Evolutionary conservation across 345 rosid genomes (phyloP).

Genomic region (Odontarrhena argentea): DNA sequence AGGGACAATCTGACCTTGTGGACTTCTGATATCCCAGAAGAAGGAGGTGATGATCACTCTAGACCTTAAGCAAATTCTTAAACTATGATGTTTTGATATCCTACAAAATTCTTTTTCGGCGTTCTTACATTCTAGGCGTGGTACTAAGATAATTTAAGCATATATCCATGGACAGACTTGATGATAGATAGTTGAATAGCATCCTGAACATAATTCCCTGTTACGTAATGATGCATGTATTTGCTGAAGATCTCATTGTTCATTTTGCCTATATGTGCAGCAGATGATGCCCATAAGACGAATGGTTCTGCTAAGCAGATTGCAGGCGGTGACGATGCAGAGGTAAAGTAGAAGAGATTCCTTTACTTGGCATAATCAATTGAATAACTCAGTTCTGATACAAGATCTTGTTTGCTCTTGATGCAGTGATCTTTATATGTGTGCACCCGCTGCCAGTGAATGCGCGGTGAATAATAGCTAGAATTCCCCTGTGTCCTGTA

Average conservation of each 20-base stretch:
- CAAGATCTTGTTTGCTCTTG: constrained; percentile 20
- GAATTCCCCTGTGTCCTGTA: constrained; percentile 31
- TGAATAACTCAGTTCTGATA: constrained; percentile 3
- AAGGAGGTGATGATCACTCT: constrained; percentile 53
- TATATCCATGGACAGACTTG: constrained; percentile 9
- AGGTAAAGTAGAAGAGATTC: constrained; percentile 34
- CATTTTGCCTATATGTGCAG: constrained; percentile 23
- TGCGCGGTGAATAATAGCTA: constrained; percentile 41
- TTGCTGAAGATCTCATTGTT: neutral
- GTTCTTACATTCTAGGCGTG: neutral
- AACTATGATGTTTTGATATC: constrained; percentile 7
- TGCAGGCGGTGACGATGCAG: constrained; percentile 45
- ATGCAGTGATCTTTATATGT: constrained; percentile 33
- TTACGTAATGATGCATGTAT: neutral
- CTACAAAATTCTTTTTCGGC: neutral
- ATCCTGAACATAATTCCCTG: neutral
- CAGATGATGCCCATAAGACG: constrained; percentile 54
- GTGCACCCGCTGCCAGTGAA: constrained; percentile 32
- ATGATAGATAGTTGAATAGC: constrained; percentile 23
- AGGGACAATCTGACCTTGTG: constrained; percentile 79
- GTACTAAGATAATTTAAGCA: constrained; percentile 9
- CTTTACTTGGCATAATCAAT: neutral
- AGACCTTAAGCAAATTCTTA: constrained; percentile 9
- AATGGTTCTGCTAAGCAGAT: constrained; percentile 47
- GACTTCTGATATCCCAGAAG: constrained; percentile 74